phyloP scores from a whole-genome alignment of 2,329 filamentous ascomycete genomes.

The Tympanopsis confertula region DNA sequence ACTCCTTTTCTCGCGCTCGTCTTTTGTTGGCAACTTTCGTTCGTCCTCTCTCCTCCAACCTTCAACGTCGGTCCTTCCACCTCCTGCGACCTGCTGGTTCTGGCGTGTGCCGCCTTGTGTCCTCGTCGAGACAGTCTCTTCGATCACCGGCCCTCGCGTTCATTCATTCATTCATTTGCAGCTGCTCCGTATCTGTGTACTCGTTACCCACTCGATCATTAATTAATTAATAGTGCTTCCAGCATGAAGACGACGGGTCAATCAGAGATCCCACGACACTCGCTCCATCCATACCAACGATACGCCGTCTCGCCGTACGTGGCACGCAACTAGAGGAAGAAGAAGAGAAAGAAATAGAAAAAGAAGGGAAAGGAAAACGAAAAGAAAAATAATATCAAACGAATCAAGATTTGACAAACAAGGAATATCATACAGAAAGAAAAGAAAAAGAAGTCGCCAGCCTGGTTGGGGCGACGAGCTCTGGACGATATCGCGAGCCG shows the following conservation, averaged over 20 bases:
- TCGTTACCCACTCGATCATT: background rate
- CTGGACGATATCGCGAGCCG: no score
- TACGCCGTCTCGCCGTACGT: background rate
- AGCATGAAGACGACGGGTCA: background rate
- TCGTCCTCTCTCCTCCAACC: background rate
- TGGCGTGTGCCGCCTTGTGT: no score
- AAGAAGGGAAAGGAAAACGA: no score
- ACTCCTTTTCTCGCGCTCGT: background rate
- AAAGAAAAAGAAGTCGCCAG: no score
- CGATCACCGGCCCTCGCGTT: no score
- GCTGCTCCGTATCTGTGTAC: background rate
- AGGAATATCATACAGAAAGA: background rate
- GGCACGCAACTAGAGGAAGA: no score
- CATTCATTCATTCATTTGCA: no score
- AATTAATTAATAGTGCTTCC: background rate
- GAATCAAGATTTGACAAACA: background rate
- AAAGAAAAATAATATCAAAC: background rate
- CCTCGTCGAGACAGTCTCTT: no score
- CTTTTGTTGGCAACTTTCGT: background rate
- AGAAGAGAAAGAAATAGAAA: no score
- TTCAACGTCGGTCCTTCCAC: background rate
- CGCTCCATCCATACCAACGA: background rate
- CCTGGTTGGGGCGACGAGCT: no score
- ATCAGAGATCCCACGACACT: background rate
- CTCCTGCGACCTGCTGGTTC: background rate